Base-by-base conservation (phyloP, 2,329 filamentous ascomycete genomes). In the Aciculosporium take region DNA sequence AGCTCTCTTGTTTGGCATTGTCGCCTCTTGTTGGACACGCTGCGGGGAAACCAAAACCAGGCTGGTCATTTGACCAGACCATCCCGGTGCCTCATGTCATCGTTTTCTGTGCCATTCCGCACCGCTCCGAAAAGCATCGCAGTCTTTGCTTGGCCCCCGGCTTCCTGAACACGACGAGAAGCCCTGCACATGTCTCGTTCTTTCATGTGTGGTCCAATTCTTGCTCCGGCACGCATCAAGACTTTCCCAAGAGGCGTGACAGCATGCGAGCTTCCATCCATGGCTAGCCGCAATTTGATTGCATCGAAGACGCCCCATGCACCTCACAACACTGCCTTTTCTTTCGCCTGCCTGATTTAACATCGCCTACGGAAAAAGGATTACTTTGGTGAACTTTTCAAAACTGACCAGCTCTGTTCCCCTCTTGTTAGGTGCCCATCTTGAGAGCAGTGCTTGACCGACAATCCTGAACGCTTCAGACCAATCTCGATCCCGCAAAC, bases 281-380 rank as follows among this genome's bases (percentile, higher is more conserved):
- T 35, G 39, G 31, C 37, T 21, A 21, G 31, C 23, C 20, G 23
- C 24, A 28, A 24, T 27, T 13, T 15, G 13, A 35, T 34, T 18
- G 15, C 24, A 40, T 35, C 23, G 39, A 35, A 27, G 47, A 51
- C 49, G 51, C 45, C 49, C 49, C 50, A 48, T 52, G 53, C 53
- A 54, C 49, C 49, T 45, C 46, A 33, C 23, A 49, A 50, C 49
- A 47, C 47, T 45, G 44, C 49, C 28, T 37, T 34, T 33, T 40
- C n/a, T 36, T 31, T 33, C 12, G 6, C 17, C 32, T 25, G 3
- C 21, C 10, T 24, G 18, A 9, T 21, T 25, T 33, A 29, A 35
- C 8, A 27, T 13, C 25, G 4, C 4, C 28, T 21, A 18, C 7
- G 12, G 17, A 37, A 37, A 8, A 20, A 7, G 3, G 12, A 15